These are phyloP conservation scores for Paraurostyla sp. DNA, from an alignment of 73 alveolate genomes.

Conservation along the genomic window DNA sequence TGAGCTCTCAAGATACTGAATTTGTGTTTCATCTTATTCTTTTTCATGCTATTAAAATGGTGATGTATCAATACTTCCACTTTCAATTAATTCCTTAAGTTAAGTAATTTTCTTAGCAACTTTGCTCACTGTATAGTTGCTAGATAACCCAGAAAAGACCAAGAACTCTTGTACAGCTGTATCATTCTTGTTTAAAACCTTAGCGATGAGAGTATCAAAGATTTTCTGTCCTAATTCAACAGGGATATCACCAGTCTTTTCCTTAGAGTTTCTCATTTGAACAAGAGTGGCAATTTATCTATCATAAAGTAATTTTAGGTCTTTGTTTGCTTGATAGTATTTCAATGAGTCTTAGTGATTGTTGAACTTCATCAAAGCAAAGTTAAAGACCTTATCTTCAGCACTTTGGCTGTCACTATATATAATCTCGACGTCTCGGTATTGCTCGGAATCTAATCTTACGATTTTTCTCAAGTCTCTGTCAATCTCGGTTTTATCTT, in stretches of 20 bases:
- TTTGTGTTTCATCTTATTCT: neutral
- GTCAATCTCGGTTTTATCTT: neutral
- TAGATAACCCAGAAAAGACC: neutral
- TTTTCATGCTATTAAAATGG: neutral
- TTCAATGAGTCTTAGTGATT: constrained; percentile 3
- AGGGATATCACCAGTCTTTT: neutral
- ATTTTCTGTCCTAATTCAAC: neutral
- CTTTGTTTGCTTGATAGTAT: constrained; percentile 9
- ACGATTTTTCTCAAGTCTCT: neutral
- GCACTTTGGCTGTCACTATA: neutral
- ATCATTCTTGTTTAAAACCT: neutral
- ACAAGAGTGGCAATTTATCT: neutral
- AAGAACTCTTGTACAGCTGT: neutral
- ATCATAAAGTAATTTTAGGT: neutral
- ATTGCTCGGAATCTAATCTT: neutral
- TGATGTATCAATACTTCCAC: neutral
- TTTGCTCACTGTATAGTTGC: neutral
- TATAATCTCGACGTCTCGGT: neutral
- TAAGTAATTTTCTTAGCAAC: neutral
- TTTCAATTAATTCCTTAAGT: constrained; percentile 36
- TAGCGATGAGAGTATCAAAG: neutral
- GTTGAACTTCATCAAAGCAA: neutral
- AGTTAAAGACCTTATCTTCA: neutral
- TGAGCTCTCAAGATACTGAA: neutral
- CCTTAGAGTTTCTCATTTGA: neutral